Percentiles rank a stretch among this genome's conserved stretches.
These are phyloP conservation scores for Picochlorum sp. DNA, from an alignment of 139 green algal genomes.

Conservation along the genomic window DNA sequence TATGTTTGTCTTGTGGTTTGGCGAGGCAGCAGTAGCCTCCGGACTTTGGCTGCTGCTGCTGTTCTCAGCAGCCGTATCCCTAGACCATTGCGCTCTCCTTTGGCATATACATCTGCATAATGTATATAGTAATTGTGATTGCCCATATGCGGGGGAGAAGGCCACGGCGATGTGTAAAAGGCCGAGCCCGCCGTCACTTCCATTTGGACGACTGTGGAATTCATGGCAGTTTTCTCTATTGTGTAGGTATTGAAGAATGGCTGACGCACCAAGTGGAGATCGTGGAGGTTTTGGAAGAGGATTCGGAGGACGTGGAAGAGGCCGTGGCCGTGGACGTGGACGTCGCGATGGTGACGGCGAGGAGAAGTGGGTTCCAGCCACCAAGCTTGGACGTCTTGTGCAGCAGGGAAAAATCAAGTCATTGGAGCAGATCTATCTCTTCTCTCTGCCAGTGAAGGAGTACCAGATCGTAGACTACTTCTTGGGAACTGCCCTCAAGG, in stretches of 20 bases:
- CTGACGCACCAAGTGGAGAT: constrained; percentile 41
- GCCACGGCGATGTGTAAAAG: too few species aligned
- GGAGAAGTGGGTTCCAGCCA: constrained; percentile 95
- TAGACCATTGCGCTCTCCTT: too few species aligned
- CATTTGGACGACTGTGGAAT: too few species aligned
- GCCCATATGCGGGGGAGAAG: too few species aligned
- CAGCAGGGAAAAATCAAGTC: constrained; percentile 98
- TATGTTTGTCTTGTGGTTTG: too few species aligned
- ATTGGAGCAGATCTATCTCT: constrained; percentile 99
- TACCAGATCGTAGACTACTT: constrained; percentile 93
- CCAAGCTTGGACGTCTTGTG: constrained; percentile 97
- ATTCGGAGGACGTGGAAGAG: constrained; percentile 72
- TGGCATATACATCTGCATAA: too few species aligned
- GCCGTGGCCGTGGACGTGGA: constrained; percentile 54
- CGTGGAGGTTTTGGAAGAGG: constrained; percentile 86
- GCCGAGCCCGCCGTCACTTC: too few species aligned
- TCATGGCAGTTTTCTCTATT: neutral
- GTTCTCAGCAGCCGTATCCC: too few species aligned
- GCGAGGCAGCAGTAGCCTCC: too few species aligned
- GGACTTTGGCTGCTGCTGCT: too few species aligned
- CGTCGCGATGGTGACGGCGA: constrained; percentile 78
- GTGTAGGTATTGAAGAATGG: constrained; percentile 27
- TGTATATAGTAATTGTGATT: too few species aligned
- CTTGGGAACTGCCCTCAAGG: constrained; percentile 71
- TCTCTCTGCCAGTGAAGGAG: constrained; percentile 98